Base-by-base conservation (phyloP, 2,329 filamentous ascomycete species). In the Lecanicillium sp. region DNA sequence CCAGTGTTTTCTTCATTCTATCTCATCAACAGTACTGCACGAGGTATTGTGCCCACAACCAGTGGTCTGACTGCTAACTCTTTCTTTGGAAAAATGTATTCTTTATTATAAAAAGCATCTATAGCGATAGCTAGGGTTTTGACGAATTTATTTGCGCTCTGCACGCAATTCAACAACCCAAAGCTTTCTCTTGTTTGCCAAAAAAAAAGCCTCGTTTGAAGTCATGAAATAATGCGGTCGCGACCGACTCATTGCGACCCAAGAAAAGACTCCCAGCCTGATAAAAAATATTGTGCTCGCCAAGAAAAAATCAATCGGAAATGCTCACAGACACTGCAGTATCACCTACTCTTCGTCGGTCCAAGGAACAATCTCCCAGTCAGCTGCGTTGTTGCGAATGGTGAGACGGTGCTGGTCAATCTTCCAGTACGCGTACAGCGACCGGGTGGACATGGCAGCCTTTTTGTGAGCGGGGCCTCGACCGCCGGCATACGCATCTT, bases 351-450 rank as follows among this genome's bases (percentile, higher is more conserved):
- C 47, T 8, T 32, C 44, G n/a, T 46, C 46, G 40, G 64, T 62
- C 83, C 83, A 87, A 33, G 77, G 70, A 32, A 67, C 67, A 54
- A 88, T 74, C 43, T 77, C 71, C 82, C 86, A 93, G 37, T 68
- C 73, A 54, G 73, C 63, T 30, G 77, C 79, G 15, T 77, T 78
- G 59, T 91, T 82, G 20, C 74, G 72, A 53, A 95, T 77, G 29
- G 79, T 77, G 58, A 95, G 69, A 49, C 78, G 78, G 58, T 83
- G 75, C 54, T 86, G 81, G 59, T 86, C 82, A 58, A 90, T 87
- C 51, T 73, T 72, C 77, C 85, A 86, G 74, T 66, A 85, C 65
- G 65, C 78, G 67, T 74, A 86, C 67, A 71, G 78, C 66, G 75
- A 79, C 68, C 70, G 79, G 62, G 72, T 77, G 65, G 67, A 81